Base-by-base conservation (phyloP, 192 early-diverging fungal genomes). In the Umbelopsis sp. region DNA sequence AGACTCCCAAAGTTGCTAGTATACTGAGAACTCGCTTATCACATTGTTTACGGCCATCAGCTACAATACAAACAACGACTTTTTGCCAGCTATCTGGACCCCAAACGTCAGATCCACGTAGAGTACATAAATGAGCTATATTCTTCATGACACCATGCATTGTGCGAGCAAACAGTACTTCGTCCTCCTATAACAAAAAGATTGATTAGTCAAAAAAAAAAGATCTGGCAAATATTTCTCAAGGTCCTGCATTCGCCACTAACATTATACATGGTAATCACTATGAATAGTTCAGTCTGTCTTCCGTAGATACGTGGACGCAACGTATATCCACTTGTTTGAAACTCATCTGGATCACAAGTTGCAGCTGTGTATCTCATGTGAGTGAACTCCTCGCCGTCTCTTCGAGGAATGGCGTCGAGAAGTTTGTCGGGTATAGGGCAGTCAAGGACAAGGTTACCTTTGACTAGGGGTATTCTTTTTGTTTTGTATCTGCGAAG, bases 221-320 rank as follows among this genome's bases (percentile, higher is more conserved):
- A 16, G 23, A n/a, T 25, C 23, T 71, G 45, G 27, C 23, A 58
- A 37, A 10, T 25, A 9, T 18, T 69, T 44, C n/a, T 35, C 50
- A n/a, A 27, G 15, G 5, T 12, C 15, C 13, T 23, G 8, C 2
- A 30, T 61, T 18, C 30, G 16, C 15, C 49, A 30, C 71, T 78
- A 79, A 83, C 85, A 51, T 88, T 88, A 72, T 85, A 91, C 92
- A 94, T 93, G 47, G 92, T 94, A 3, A 89, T 68, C 47, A 94
- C 91, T 45, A 92, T 84, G 37, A 91, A 88, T 11, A 93, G 64
- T 67, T 89, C 88, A 10, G 86, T 91, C 50, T 87, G 66, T 35
- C 90, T 65, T 51, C 86, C 80, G 66, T 78, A 77, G 33, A 82
- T 68, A n/a, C 81, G 74, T 21, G 81, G 88, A 2, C 90, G 78